phyloP scores from a whole-genome alignment of 2,329 filamentous ascomycete species.

The Claviceps pazoutovae region DNA sequence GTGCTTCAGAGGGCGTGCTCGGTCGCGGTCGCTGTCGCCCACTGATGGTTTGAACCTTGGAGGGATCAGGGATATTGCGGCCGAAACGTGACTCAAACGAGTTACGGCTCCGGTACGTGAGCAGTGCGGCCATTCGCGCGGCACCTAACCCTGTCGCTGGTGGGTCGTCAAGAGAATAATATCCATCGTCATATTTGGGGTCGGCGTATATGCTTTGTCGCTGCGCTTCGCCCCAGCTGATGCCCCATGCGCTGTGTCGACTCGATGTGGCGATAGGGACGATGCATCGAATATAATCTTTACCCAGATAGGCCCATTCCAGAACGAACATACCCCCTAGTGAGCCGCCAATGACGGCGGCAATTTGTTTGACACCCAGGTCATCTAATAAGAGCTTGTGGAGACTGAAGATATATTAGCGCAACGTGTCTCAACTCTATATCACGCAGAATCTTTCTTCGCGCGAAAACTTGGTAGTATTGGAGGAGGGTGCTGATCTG shows the following conservation, averaged over 20 bases:
- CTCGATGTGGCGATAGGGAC: slow-evolving; percentile 78
- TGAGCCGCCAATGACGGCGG: slow-evolving; percentile 68
- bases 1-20: slow-evolving; percentile 51
- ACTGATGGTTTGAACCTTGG: slow-evolving; percentile 70
- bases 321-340: slow-evolving; percentile 86
- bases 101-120: slow-evolving; percentile 92
- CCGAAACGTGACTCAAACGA: slow-evolving; percentile 95
- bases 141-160: slow-evolving; percentile 79
- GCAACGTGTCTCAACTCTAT: not conserved
- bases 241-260: slow-evolving; percentile 77
- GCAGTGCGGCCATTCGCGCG: slow-evolving; percentile 87
- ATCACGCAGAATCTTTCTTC: not conserved
- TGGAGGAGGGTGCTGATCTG: not conserved
- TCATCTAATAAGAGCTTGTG: slow-evolving; percentile 73
- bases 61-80: slow-evolving; percentile 77
- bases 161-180: slow-evolving; percentile 78
- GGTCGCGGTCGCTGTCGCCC: slow-evolving; percentile 45
- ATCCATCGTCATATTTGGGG: slow-evolving; percentile 95
- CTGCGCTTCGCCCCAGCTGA: slow-evolving; percentile 82
- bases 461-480: not conserved
- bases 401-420: slow-evolving; percentile 38
- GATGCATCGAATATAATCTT: slow-evolving; percentile 65
- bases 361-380: slow-evolving; percentile 63
- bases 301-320: slow-evolving; percentile 84
- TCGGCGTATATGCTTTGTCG: slow-evolving; percentile 93